Base-by-base conservation (phyloP, 805 yeast genomes). In the Suhomyces vadensis region DNA sequence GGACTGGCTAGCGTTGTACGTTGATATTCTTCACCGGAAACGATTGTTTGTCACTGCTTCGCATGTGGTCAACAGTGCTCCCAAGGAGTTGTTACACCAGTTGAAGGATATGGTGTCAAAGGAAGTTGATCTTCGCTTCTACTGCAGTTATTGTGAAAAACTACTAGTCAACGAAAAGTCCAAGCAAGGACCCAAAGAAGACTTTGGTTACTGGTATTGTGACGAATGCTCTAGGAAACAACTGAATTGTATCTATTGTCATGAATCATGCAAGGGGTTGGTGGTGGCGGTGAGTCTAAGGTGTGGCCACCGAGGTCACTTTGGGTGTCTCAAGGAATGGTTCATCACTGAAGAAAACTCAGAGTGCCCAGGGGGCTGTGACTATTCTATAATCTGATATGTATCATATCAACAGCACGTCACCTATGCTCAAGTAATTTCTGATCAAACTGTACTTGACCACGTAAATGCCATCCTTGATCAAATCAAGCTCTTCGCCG, bases 291-390 rank as follows among this genome's bases (percentile, higher is more conserved):
- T 66, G 71, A 48, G 71, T 51, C 60, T 85, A 40, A 76, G 70
- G 20, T 92, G 98, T 69, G 97, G 97, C 0, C 98, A 92, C 63
- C 73, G 82, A 44, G 90, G 92, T 1, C 98, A 92, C 65, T 81
- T 81, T 56, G 83, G 82, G 2, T 92, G 98, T 68, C 68, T 89
- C 56, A 73, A 75, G 47, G 74, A 77, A 27, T 92, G 97, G 97
- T 82, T 87, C 55, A 60, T 82, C 16, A 81, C 76, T 1, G 83
- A 78, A 29, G 71, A 69, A 11, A 82, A 84, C 71, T 57, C 65
- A 2, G 87, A 80, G 44, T 91, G 98, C 59, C 97, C 97, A 1
- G 82, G 81, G 3, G 94, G 95, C 0, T 85, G 88, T 58, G 79
- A 78, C 39, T 49, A 55, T 31, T 43, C 22, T 17, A 13, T 38